Evolutionary conservation across 345 rosid genomes (phyloP).

Genomic region (Pseudoturritis turrita): DNA sequence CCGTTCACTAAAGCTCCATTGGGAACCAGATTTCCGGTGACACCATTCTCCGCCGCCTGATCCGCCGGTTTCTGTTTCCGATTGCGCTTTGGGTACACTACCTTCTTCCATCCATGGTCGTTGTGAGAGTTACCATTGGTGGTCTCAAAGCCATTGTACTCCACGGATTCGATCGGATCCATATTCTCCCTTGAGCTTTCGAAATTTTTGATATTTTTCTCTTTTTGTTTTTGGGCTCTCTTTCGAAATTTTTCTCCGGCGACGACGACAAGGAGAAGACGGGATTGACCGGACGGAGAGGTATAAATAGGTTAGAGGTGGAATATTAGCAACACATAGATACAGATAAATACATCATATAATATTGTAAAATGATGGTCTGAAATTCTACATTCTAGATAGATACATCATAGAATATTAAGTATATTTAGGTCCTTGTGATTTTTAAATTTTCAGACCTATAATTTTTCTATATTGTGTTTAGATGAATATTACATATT

Average conservation of each 20-base stretch:
- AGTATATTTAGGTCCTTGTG: too few relatives aligned
- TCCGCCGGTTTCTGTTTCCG: conserved; percentile 44
- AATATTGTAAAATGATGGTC: too few relatives aligned
- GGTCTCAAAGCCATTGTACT: conserved; percentile 32
- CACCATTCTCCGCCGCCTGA: conserved; percentile 28
- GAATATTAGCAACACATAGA: too few relatives aligned
- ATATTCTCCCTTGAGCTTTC: not conserved
- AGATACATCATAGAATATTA: too few relatives aligned
- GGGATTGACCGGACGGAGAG: conserved; percentile 7
- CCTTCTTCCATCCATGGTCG: conserved; percentile 79
- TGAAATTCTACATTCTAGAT: too few relatives aligned
- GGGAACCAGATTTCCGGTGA: not conserved
- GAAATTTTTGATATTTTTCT: not conserved
- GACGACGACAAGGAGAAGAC: conserved; percentile 12
- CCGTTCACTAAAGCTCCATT: conserved; percentile 31
- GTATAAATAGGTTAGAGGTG: conserved; percentile 11
- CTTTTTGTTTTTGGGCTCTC: not conserved
- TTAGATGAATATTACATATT: too few relatives aligned
- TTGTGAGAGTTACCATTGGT: conserved; percentile 9
- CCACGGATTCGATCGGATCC: conserved; percentile 32
- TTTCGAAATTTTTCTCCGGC: not conserved
- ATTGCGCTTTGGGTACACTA: conserved; percentile 54
- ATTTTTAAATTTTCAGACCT: too few relatives aligned
- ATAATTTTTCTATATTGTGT: too few relatives aligned
- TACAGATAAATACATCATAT: too few relatives aligned